phyloP scores from a whole-genome alignment of 768 basidiomycete species.

The Podaxis carcinomalis region DNA sequence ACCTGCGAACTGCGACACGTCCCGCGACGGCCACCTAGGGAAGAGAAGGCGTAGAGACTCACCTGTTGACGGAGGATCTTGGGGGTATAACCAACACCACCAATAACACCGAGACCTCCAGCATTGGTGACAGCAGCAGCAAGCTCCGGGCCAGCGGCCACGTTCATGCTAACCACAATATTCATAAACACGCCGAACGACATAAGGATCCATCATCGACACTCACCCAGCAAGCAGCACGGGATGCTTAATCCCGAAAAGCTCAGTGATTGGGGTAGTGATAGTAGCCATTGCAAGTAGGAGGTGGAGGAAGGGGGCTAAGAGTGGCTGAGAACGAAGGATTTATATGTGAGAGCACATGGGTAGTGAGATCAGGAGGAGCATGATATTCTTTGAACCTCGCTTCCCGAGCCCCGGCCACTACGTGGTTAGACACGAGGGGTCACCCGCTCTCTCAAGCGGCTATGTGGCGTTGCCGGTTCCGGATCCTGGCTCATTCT shows the following conservation, averaged over 20 bases:
- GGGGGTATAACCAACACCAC: constrained; percentile 83
- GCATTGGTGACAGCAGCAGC: constrained; percentile 94
- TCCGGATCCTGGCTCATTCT: background rate
- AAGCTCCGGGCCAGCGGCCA: constrained; percentile 63
- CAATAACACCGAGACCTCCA: constrained; percentile 90
- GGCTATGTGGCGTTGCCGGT: background rate
- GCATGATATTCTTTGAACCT: background rate
- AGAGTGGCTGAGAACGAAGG: background rate
- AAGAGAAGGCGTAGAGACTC: constrained; percentile 14
- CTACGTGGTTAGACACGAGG: too few species aligned
- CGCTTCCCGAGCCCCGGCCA: background rate
- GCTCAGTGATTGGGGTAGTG: constrained; percentile 80
- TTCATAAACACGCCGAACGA: background rate
- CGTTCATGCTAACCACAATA: constrained; percentile 44
- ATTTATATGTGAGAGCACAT: constrained; percentile 15
- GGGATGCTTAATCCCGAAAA: constrained; percentile 87
- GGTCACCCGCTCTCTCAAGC: background rate
- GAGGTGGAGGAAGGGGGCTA: constrained; percentile 7
- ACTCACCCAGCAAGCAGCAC: constrained; percentile 74
- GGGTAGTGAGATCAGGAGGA: background rate
- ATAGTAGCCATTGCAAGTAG: constrained; percentile 52
- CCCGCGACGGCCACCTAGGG: background rate
- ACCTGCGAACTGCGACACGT: background rate
- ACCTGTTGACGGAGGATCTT: constrained; percentile 79
- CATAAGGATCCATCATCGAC: background rate